These are phyloP conservation scores for Malassezia globosa DNA, from an alignment of 1,284 basidiomycete genomes.

Conservation along the genomic window DNA sequence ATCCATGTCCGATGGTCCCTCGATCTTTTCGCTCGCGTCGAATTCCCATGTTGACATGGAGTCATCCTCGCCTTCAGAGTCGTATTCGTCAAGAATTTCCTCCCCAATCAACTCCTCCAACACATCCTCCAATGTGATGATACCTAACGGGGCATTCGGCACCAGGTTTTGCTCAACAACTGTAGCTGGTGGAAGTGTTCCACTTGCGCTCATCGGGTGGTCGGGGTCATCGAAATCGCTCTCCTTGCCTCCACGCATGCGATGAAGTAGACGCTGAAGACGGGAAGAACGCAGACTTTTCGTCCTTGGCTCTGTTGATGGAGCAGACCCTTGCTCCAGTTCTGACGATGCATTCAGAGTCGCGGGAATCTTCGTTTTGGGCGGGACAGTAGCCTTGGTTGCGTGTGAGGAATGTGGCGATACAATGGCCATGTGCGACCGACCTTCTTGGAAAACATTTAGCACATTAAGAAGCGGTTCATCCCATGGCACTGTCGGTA, in stretches of 20 bases:
- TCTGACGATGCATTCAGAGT: constrained; percentile 1
- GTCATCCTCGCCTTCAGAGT: constrained; percentile 25
- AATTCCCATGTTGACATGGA: neutral
- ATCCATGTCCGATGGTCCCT: too few species aligned
- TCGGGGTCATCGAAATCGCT: constrained; percentile 35
- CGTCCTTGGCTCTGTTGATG: neutral
- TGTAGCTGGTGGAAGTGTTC: neutral
- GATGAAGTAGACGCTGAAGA: constrained; percentile 9
- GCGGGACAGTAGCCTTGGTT: constrained; percentile 6
- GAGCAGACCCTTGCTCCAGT: neutral
- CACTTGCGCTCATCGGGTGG: constrained; percentile 19
- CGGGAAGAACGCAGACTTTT: constrained; percentile 10
- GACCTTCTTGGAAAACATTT: constrained; percentile 79
- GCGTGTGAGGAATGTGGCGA: constrained; percentile 41
- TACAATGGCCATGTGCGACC: constrained; percentile 83
- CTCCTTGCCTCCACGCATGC: constrained; percentile 9
- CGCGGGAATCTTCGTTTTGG: constrained; percentile 1
- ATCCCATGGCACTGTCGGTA: constrained; percentile 72
- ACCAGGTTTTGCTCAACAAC: constrained; percentile 13
- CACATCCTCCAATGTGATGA: constrained; percentile 85
- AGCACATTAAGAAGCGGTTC: constrained; percentile 74
- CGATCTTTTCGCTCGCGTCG: neutral
- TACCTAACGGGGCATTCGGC: constrained; percentile 59
- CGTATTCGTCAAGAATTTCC: constrained; percentile 44
- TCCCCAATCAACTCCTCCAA: constrained; percentile 56